Evolutionary conservation across 768 basidiomycete species (phyloP), one percentile per base, ranked within the genome.

Genomic region (Termitomyces eurrhizus): DNA sequence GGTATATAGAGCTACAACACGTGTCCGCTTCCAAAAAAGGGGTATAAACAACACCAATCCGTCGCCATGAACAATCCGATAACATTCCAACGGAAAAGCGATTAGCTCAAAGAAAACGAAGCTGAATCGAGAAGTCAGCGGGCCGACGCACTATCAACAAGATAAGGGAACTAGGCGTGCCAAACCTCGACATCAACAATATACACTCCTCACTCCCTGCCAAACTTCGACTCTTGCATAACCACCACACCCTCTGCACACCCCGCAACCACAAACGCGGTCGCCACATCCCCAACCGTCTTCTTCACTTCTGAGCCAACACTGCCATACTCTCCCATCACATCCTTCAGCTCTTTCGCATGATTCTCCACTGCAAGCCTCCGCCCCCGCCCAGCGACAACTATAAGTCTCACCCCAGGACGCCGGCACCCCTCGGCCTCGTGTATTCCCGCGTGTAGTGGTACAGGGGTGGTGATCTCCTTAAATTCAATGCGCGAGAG

Each of bases 271-370:
- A 94, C 83, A 69, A 95, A 83, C 49, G 87, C 87, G 44, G 88
- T 83, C 2, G 86, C 91, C 18, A 92, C 87, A 70, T 95, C 92
- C 3, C 95, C 95, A 29, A 96, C 78, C 24, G 94, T 93, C 75
- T 90, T 89, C 70, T 81, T 78, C 61, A 94, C 84, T 68, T 92
- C 90, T 4, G 77, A 68, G 0, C 82, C 81, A 4, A 88, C 77
- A 33, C 68, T 61, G 4, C 80, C 83, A 64, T 87, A 78, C 63
- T 84, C 81, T 18, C 82, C 79, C 70, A 87, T 76, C 24, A 94
- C 64, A 46, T 78, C 75, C 63, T 84, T 84, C 58, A 95, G 72
- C 74, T 97, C 95, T n/a, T 67, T 73, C 6, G 77, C 72, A 68
- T 93, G 92, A 59, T 86, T 81, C 73, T 90, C 88, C 29, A 84